These are phyloP conservation scores for Dryas integrifolia DNA, from an alignment of 331 rosid genomes.

Conservation along the genomic window DNA sequence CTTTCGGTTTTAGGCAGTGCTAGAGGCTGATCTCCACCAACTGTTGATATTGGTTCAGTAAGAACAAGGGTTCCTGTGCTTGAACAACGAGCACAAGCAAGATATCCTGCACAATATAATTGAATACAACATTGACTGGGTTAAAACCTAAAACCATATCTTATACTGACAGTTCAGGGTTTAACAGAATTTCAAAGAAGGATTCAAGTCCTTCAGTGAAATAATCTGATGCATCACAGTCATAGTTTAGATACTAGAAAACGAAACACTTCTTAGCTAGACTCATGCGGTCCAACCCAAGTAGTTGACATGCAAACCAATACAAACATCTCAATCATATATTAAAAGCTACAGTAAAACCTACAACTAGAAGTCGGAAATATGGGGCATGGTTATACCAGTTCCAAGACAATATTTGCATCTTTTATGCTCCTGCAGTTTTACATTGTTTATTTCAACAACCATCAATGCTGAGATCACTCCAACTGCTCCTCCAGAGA, in stretches of 20 bases:
- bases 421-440: constrained; percentile 91
- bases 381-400: constrained; percentile 43
- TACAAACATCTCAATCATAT: constrained; percentile 7
- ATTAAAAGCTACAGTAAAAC: constrained; percentile 1
- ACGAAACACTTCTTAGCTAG: background rate
- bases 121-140: background rate
- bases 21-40: constrained; percentile 55
- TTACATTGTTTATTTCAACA: constrained; percentile 91
- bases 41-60: constrained; percentile 59
- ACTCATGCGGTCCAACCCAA: background rate
- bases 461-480: constrained; percentile 94
- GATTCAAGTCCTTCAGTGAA: background rate
- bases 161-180: background rate
- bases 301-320: background rate
- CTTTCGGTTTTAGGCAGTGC: constrained; percentile 75
- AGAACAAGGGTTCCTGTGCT: constrained; percentile 76
- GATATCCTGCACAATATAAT: constrained; percentile 58
- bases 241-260: background rate
- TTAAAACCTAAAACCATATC: background rate
- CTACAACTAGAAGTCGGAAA: background rate
- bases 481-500: constrained; percentile 98
- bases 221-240: background rate
- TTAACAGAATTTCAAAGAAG: background rate
- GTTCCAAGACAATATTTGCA: constrained; percentile 98
- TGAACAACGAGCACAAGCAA: constrained; percentile 97